These are phyloP conservation scores for Anacardium occidentale DNA, from an alignment of 345 rosid species.

Conservation along the genomic window DNA sequence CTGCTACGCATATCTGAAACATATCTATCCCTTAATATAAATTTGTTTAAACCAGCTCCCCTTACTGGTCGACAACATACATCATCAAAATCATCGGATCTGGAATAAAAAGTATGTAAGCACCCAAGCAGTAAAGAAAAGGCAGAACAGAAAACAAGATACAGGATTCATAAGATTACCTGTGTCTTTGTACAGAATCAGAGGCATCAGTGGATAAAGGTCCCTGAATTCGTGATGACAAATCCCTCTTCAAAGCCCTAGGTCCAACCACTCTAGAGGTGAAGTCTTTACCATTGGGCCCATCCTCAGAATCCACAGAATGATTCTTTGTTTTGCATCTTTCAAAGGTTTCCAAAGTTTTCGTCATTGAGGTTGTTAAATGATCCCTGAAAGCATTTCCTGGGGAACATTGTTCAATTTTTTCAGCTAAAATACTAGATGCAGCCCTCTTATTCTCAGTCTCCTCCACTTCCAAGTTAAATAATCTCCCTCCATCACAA, in stretches of 20 bases:
- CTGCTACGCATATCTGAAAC: slow-evolving; percentile 29
- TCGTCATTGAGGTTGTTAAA: slow-evolving; percentile 18
- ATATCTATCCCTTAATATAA: slow-evolving; percentile 39
- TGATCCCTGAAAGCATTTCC: slow-evolving; percentile 24
- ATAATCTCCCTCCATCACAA: slow-evolving; percentile 41
- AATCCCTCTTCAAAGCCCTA: slow-evolving; percentile 28
- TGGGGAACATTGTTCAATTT: slow-evolving; percentile 10
- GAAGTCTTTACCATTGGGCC: slow-evolving; percentile 23
- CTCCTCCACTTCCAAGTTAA: slow-evolving; percentile 30
- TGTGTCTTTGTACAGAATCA: slow-evolving; percentile 31
- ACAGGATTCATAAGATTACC: slow-evolving; percentile 30
- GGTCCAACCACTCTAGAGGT: slow-evolving; percentile 27
- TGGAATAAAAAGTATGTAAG: slow-evolving; percentile 30
- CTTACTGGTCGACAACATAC: slow-evolving; percentile 22
- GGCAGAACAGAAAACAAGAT: background rate
- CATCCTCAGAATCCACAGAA: slow-evolving; percentile 28
- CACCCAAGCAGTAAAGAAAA: background rate
- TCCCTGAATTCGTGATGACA: slow-evolving; percentile 26
- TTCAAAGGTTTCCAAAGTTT: slow-evolving; percentile 26
- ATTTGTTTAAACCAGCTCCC: slow-evolving; percentile 30
- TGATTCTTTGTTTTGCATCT: slow-evolving; percentile 32
- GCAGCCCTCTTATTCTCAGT: slow-evolving; percentile 31
- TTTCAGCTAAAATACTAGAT: slow-evolving; percentile 15
- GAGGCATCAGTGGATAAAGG: slow-evolving; percentile 22
- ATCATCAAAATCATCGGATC: slow-evolving; percentile 35